Percentiles rank a stretch among this genome's conserved stretches.
Evolutionary conservation across 2,329 filamentous ascomycete species (phyloP).

Genomic region (Blastomyces emzantsi): DNA sequence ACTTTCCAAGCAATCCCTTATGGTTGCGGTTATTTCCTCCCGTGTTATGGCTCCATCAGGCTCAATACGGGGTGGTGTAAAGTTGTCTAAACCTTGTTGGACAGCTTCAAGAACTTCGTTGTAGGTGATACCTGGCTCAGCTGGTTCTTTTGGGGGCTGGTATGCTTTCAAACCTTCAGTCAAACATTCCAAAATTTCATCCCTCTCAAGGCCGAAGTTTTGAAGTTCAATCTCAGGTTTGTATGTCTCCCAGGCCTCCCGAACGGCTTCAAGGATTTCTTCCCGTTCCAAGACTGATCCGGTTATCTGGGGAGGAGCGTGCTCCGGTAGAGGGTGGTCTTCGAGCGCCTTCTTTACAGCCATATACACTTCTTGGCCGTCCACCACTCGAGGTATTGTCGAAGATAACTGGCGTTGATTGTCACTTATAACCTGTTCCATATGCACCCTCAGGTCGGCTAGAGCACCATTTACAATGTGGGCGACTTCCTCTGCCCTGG

Average conservation of each 20-base stretch:
- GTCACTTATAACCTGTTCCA: slow-evolving; percentile 70
- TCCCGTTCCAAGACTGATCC: slow-evolving; percentile 58
- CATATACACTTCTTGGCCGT: slow-evolving; percentile 78
- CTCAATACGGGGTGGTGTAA: slow-evolving; percentile 63
- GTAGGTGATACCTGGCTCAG: slow-evolving; percentile 55
- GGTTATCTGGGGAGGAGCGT: slow-evolving; percentile 43
- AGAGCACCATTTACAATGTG: slow-evolving; percentile 73
- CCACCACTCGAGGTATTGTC: slow-evolving; percentile 54
- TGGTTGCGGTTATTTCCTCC: slow-evolving; percentile 74
- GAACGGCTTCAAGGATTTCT: slow-evolving; percentile 76
- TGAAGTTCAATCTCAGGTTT: slow-evolving; percentile 89
- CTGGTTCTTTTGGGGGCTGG: slow-evolving; percentile 35
- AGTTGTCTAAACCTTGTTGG: slow-evolving; percentile 75
- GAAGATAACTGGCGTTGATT: slow-evolving; percentile 61
- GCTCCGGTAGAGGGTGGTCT: slow-evolving; percentile 51
- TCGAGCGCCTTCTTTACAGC: slow-evolving; percentile 66
- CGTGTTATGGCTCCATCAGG: slow-evolving; percentile 61
- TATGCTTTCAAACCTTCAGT: slow-evolving; percentile 78
- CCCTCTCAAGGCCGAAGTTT: slow-evolving; percentile 79
- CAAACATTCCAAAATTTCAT: slow-evolving; percentile 80
- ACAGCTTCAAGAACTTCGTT: slow-evolving; percentile 82
- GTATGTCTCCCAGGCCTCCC: slow-evolving; percentile 87
- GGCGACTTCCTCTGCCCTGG: slow-evolving; percentile 61
- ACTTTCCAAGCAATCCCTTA: slow-evolving; percentile 78
- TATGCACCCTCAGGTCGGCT: slow-evolving; percentile 71